Conservation (phyloP, 225 moss, liverwort and hornwort genomes). For the Bryoerythrophyllum caledonicum region DNA sequence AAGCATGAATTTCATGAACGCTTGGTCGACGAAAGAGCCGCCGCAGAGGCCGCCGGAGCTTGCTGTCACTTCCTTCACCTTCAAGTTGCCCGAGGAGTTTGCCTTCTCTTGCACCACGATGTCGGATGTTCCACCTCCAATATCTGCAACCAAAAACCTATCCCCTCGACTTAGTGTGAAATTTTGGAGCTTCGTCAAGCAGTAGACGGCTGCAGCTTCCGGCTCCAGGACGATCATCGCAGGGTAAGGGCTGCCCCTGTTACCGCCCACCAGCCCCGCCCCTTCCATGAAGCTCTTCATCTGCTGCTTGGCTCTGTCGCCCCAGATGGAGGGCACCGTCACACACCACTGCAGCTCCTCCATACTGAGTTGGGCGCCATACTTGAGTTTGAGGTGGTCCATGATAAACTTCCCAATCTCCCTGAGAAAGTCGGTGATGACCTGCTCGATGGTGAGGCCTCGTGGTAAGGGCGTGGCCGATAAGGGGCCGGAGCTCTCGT, state of each 20-base stretch:
- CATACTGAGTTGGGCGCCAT: conserved; percentile 23
- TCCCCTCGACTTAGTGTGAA: conserved; percentile 15
- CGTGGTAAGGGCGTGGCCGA: too few species aligned
- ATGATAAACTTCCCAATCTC: conserved; percentile 28
- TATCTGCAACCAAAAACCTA: conserved; percentile 44
- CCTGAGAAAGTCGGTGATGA: conserved; percentile 20
- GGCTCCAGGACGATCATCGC: conserved; percentile 48
- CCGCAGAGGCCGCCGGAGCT: conserved; percentile 44
- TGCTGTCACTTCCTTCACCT: conserved; percentile 29
- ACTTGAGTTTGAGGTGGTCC: neutral
- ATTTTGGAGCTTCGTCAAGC: conserved; percentile 10
- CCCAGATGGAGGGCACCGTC: conserved; percentile 49
- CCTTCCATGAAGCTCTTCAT: conserved; percentile 34
- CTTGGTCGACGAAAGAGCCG: conserved; percentile 37
- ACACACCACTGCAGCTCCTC: conserved; percentile 49
- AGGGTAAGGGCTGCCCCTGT: conserved; percentile 22
- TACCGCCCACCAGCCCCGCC: conserved; percentile 38
- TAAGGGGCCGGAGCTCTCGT: too few species aligned
- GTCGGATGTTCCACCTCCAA: conserved; percentile 50
- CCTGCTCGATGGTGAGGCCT: neutral
- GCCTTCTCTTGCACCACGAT: conserved; percentile 45
- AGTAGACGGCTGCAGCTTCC: conserved; percentile 54
- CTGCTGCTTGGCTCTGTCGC: conserved; percentile 32
- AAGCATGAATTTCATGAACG: conserved; percentile 30
- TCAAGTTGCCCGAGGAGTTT: neutral